These are phyloP conservation scores for Grigorovia transvaalensis DNA, from an alignment of 805 yeast genomes.

Conservation along the genomic window DNA sequence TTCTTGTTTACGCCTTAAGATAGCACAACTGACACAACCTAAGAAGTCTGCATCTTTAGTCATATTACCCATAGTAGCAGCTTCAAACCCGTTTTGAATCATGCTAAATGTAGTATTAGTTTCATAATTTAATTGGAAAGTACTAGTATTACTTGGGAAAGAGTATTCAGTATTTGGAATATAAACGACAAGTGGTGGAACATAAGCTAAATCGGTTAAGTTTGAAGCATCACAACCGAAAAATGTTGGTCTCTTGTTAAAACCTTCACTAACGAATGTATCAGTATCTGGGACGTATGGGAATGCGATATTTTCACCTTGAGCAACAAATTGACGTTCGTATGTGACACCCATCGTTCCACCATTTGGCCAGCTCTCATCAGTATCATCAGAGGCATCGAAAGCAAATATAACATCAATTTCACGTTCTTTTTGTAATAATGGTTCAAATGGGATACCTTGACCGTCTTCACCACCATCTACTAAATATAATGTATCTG, in stretches of 20 bases:
- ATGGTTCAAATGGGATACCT: slow-evolving; percentile 52
- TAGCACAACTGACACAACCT: slow-evolving; percentile 74
- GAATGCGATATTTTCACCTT: slow-evolving; percentile 51
- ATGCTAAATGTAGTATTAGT: slow-evolving; percentile 46
- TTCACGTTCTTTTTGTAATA: slow-evolving; percentile 47
- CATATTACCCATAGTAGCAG: slow-evolving; percentile 51
- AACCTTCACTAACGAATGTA: slow-evolving; percentile 48
- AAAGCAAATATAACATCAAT: slow-evolving; percentile 55
- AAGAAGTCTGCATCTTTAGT: slow-evolving; percentile 62
- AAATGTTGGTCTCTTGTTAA: slow-evolving; percentile 66
- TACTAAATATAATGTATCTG: slow-evolving; percentile 41
- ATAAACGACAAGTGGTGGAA: slow-evolving; percentile 71
- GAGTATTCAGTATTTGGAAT: slow-evolving; percentile 64
- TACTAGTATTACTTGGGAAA: slow-evolving; percentile 57
- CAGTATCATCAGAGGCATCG: slow-evolving; percentile 58
- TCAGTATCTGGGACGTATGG: slow-evolving; percentile 69
- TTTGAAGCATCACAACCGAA: slow-evolving; percentile 72
- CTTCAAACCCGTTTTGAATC: slow-evolving; percentile 67
- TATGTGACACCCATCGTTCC: slow-evolving; percentile 45
- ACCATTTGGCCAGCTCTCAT: slow-evolving; percentile 56
- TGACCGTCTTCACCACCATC: slow-evolving; percentile 69
- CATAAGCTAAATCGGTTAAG: slow-evolving; percentile 42
- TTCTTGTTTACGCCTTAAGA: slow-evolving; percentile 69
- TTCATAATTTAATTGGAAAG: slow-evolving; percentile 53
- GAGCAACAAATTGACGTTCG: slow-evolving; percentile 45